These are phyloP conservation scores for Pyracantha coccinea DNA, from an alignment of 331 rosid genomes.

Conservation along the genomic window DNA sequence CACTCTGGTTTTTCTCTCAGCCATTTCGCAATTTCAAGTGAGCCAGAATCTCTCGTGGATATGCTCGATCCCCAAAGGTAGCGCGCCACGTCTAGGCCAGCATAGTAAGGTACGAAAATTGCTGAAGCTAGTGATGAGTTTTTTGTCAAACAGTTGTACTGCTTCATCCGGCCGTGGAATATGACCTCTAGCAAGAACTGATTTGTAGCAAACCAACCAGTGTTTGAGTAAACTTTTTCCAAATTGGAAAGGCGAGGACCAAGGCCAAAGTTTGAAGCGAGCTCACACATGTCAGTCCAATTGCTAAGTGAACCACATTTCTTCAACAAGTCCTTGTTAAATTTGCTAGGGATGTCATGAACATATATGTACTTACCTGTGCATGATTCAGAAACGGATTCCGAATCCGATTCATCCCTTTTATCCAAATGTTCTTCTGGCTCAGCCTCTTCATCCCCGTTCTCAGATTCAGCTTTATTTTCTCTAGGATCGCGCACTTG, in stretches of 20 bases:
- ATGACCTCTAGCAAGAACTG: slow-evolving; percentile 46
- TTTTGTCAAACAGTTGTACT: slow-evolving; percentile 38
- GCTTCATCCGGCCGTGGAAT: slow-evolving; percentile 36
- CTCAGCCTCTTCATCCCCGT: neutral
- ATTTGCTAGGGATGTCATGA: slow-evolving; percentile 27
- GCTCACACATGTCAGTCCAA: slow-evolving; percentile 43
- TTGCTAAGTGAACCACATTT: slow-evolving; percentile 25
- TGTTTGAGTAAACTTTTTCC: slow-evolving; percentile 14
- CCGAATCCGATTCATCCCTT: neutral
- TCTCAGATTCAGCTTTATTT: neutral
- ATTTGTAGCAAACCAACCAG: slow-evolving; percentile 38
- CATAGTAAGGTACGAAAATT: slow-evolving; percentile 34
- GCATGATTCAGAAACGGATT: slow-evolving; percentile 5
- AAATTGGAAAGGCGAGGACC: slow-evolving; percentile 24
- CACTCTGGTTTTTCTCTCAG: slow-evolving; percentile 32
- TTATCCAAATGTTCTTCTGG: neutral
- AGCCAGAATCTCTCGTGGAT: slow-evolving; percentile 23
- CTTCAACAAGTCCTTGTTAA: slow-evolving; percentile 26
- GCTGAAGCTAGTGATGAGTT: slow-evolving; percentile 40
- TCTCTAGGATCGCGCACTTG: neutral
- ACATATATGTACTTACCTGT: slow-evolving; percentile 30
- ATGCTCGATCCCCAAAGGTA: slow-evolving; percentile 32
- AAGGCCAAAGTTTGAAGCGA: slow-evolving; percentile 29
- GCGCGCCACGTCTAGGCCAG: slow-evolving; percentile 40
- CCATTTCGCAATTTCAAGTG: slow-evolving; percentile 29